These are phyloP conservation scores for Neurospora intermedia DNA, from an alignment of 495 filamentous ascomycete species.

Conservation along the genomic window DNA sequence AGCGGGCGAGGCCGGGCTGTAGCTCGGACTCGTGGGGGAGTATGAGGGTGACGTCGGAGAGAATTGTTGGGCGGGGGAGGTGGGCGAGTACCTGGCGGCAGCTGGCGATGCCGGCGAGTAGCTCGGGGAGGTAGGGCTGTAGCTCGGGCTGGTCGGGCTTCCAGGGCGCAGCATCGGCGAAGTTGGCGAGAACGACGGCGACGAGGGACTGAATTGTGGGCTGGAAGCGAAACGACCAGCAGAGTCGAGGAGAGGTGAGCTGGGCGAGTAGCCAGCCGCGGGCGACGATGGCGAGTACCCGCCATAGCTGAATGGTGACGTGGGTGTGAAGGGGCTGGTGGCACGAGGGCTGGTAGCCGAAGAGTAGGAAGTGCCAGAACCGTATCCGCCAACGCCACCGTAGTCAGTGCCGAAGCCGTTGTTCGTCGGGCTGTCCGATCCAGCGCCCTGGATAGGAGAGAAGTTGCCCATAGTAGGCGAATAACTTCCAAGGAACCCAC, in stretches of 20 bases:
- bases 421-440: conserved; percentile 56
- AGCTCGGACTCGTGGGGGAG: conserved; percentile 46
- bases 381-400: conserved; percentile 25
- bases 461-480: conserved; percentile 79
- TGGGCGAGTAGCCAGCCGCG: conserved; percentile 63
- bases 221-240: conserved; percentile 57
- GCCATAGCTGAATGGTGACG: conserved; percentile 55
- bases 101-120: conserved; percentile 66
- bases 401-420: conserved; percentile 53
- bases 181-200: conserved; percentile 75
- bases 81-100: conserved; percentile 50
- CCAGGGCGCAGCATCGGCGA: conserved; percentile 57
- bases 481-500: conserved; percentile 44
- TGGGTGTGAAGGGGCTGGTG: conserved; percentile 70
- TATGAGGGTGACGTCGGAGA: conserved; percentile 63
- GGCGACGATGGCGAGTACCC: conserved; percentile 56
- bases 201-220: conserved; percentile 61
- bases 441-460: conserved; percentile 75
- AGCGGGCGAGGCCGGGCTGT: conserved; percentile 57
- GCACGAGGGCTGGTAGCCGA: conserved; percentile 57
- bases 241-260: conserved; percentile 50
- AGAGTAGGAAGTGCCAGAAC: conserved; percentile 49
- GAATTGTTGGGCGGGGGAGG: conserved; percentile 42
- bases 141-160: conserved; percentile 53
- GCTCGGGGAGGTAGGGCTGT: conserved; percentile 74